Evolutionary conservation across 208 protist genomes (phyloP), one percentile per base, ranked within the genome.

Genomic region (Acanthamoeba triangularis): DNA sequence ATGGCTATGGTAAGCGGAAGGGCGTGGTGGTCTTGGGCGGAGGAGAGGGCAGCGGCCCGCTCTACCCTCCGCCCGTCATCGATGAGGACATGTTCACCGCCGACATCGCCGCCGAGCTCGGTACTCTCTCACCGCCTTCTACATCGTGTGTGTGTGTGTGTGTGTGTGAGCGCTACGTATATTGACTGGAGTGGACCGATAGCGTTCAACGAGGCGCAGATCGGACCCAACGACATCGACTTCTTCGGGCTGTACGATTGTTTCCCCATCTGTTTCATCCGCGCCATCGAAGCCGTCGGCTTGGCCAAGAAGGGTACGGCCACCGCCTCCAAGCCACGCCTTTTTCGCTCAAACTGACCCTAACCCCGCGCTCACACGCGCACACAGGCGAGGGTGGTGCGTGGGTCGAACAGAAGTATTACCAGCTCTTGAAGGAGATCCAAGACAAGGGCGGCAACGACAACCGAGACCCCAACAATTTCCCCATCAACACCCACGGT

Each of bases 211-310:
- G 95, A 93, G 35, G 96, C 98, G 8, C 96, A 97, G 54, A 88
- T 98, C 20, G 94, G 90, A n/a, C 88, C 96, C 13, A 78, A 72
- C 13, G 97, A 98, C 94, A 98, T 98, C 84, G 95, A 97, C 47
- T 98, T 98, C 94, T 98, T 98, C 95, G 98, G 98, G 52, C 95
- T 98, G 23, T 98, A 98, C 69, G 98, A 98, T 95, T 98, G 98
- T 95, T 98, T 98, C 94, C 98, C 98, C 3, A 98, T 98, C 49
- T 98, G 98, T 91, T 94, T 98, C 30, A 98, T 98, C 65, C 97
- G 97, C 37, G 97, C 98, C 0, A 90, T 98, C 87, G 98, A 98
- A 96, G 95, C 95, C n/a, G 96, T 97, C 11, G 97, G 98, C 23
- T 88, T 98, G 41, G 98, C 97, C 80, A 94, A 91, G 41, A 96